Conservation (phyloP, 2,329 filamentous ascomycete species). For the Penicillium sclerotigenum region DNA sequence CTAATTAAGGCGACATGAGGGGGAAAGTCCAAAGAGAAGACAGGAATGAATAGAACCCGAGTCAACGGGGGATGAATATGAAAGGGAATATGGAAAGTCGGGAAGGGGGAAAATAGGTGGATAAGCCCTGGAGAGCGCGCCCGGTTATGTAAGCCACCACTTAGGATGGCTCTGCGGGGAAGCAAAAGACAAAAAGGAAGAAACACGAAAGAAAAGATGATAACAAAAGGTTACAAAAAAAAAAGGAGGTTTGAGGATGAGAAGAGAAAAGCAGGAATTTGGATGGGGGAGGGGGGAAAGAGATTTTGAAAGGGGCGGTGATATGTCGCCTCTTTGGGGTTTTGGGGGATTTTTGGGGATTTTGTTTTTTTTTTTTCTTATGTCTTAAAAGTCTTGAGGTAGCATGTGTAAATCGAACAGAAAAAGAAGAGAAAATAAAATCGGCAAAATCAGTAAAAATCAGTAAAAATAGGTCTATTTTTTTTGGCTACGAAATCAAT, state of each 20-base stretch:
- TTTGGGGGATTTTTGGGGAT: background rate
- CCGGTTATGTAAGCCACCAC: conserved; percentile 11
- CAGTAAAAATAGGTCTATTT: background rate
- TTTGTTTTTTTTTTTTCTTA: background rate
- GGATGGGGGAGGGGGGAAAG: conserved; percentile 1
- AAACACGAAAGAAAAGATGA: background rate
- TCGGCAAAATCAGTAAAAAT: background rate
- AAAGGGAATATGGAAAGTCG: conserved; percentile 10
- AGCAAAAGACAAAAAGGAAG: background rate
- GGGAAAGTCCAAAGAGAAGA: background rate
- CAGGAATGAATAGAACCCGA: conserved; percentile 9
- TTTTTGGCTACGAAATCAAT: background rate
- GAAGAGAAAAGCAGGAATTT: background rate
- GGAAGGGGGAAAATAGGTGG: conserved; percentile 11
- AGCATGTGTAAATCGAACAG: background rate
- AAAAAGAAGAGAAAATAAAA: background rate
- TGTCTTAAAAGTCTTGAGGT: background rate
- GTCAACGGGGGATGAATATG: conserved; percentile 12
- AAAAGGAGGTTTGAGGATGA: background rate
- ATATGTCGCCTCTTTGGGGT: conserved; percentile 11
- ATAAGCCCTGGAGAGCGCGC: conserved; percentile 3
- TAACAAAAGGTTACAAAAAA: background rate
- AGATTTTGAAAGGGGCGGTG: conserved; percentile 22
- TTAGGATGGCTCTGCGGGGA: background rate
- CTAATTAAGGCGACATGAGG: conserved; percentile 33